Evolutionary conservation across 352 stramenopile species (phyloP), one percentile per base, ranked within the genome.

Genomic region (Phytophthora ohioensis): DNA sequence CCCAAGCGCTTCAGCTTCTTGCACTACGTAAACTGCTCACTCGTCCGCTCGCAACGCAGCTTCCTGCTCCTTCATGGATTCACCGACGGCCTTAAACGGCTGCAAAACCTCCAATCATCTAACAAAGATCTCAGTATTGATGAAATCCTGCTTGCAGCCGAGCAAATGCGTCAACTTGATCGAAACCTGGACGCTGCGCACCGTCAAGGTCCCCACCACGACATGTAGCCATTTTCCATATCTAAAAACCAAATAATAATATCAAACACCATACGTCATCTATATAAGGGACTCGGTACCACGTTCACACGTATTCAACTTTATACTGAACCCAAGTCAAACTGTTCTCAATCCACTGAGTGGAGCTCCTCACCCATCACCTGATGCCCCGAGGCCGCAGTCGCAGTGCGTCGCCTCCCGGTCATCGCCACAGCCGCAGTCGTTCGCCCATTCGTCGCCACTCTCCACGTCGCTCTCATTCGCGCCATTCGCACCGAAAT

Each of bases 1-100:
- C 51, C 80, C 17, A 88, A 82, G 67, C 80, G 83, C 9, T 93
- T 93, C 64, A 83, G 80, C 55, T 90, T 93, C 46, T 45, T 93
- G 9, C 83, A 91, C 61, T 93, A 91, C 64, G 72, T 90, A 32
- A 85, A 76, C 59, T 85, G 78, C 34, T 79, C 83, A 4, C 56
- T 93, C 3, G 57, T 93, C 5, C 79, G 80, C 5, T 91, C 73
- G 0, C 80, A 91, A 42, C 81, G 83, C 13, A 38, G 12, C 5
- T 46, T 57, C 15, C 61, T 91, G 4, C 57, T 91, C 0, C 43
- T 64, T 1, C 57, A 79, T 27, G 80, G 79, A 27, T 91, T 91
- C 53, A 75, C 78, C 0, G 57, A 52, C 4, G 75, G 63, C 6
- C 74, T 90, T 45, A 80, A 86, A 66, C 60, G 57, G 6, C 74